Conservation (phyloP, 2,329 filamentous ascomycete genomes). For the Apiospora malaysiana region DNA sequence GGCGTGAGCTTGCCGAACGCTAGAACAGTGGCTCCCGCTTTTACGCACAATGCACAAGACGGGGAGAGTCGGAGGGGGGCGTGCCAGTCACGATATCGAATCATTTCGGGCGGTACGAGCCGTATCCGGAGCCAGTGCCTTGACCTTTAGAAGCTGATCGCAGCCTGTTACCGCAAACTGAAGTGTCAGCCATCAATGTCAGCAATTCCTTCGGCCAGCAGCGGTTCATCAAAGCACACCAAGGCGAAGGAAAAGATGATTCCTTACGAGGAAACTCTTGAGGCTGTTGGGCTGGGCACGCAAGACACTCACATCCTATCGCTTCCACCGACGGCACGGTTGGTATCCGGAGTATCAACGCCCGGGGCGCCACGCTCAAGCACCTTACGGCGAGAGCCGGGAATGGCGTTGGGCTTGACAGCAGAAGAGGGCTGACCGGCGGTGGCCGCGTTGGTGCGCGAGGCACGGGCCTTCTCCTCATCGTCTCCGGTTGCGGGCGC, state of each 20-base stretch:
- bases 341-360: slow-evolving; percentile 73
- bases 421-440: slow-evolving; percentile 67
- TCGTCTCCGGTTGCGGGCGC: slow-evolving; percentile 70
- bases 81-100: slow-evolving; percentile 29
- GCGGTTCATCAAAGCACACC: slow-evolving; percentile 70
- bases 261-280: slow-evolving; percentile 82
- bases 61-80: slow-evolving; percentile 17
- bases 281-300: slow-evolving; percentile 54
- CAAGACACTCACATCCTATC: slow-evolving; percentile 94
- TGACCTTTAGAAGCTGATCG: slow-evolving; percentile 79
- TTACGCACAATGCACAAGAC: slow-evolving; percentile 31
- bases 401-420: slow-evolving; percentile 74
- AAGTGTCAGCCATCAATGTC: slow-evolving; percentile 78
- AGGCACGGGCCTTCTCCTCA: slow-evolving; percentile 77
- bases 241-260: slow-evolving; percentile 84
- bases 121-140: slow-evolving; percentile 47
- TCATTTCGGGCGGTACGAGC: slow-evolving; percentile 52
- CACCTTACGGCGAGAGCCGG: slow-evolving; percentile 83
- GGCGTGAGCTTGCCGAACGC: slow-evolving; percentile 18
- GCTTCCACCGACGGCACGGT: slow-evolving; percentile 78
- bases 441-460: slow-evolving; percentile 69
- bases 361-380: slow-evolving; percentile 69
- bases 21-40: slow-evolving; percentile 14
- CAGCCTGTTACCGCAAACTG: slow-evolving; percentile 86
- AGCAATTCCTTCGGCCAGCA: slow-evolving; percentile 76